phyloP scores from a whole-genome alignment of 495 filamentous ascomycete species.

The Barbatosphaeria neglecta region DNA sequence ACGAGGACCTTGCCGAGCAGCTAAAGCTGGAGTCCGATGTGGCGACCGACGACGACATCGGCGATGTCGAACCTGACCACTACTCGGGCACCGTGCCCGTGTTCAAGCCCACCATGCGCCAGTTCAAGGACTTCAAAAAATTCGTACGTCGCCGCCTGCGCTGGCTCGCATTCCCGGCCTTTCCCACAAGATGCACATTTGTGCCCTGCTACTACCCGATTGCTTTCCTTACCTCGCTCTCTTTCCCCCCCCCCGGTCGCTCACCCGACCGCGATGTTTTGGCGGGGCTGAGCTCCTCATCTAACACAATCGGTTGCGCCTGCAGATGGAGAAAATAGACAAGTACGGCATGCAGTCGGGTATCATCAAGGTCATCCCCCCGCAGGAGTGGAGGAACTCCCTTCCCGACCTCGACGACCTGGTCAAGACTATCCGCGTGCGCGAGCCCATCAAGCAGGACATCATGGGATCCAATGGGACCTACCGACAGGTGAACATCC shows the following conservation, averaged over 20 bases:
- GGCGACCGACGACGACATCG: conserved; percentile 50
- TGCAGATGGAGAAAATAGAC: conserved; percentile 67
- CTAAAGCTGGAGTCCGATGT: conserved; percentile 15
- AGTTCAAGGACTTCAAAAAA: conserved; percentile 82
- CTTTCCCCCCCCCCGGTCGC: not conserved
- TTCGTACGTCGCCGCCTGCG: conserved; percentile 40
- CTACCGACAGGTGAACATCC: conserved; percentile 91
- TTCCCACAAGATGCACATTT: too few relatives aligned
- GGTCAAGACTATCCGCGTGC: conserved; percentile 83
- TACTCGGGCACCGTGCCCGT: conserved; percentile 88
- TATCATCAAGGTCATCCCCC: conserved; percentile 91
- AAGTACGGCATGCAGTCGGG: conserved; percentile 94
- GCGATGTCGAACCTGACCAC: conserved; percentile 67
- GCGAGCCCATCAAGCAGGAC: conserved; percentile 95
- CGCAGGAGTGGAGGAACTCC: conserved; percentile 80
- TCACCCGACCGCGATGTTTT: not conserved
- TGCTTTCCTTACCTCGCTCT: not conserved
- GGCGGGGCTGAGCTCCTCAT: not conserved
- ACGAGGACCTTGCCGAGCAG: conserved; percentile 29
- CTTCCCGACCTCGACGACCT: conserved; percentile 69
- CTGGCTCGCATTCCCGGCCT: not conserved
- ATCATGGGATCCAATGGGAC: conserved; percentile 89
- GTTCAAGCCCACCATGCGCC: conserved; percentile 89
- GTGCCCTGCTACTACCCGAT: not conserved
- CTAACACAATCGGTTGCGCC: conserved; percentile 2